Conservation (phyloP, 108 stramenopile genomes). For the Conticribra weissflogii region DNA sequence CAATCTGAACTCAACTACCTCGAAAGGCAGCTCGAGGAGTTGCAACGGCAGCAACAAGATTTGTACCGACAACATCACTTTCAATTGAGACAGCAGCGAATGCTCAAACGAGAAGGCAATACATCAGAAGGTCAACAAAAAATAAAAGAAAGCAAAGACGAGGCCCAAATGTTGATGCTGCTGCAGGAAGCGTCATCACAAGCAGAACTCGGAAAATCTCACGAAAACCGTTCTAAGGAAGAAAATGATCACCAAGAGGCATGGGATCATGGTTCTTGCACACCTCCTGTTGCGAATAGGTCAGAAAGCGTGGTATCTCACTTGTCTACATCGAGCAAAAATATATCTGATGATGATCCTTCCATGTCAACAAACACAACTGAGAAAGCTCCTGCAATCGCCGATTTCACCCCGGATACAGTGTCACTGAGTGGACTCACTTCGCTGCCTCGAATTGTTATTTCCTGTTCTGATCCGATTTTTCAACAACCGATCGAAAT, state of each 20-base stretch:
- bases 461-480: not conserved
- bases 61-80: not conserved
- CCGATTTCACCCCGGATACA: constrained; percentile 5
- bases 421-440: not conserved
- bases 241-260: not conserved
- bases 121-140: not conserved
- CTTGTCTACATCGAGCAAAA: not conserved
- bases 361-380: not conserved
- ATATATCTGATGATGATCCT: not conserved
- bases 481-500: not conserved
- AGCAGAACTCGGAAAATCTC: not conserved
- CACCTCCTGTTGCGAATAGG: not conserved
- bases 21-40: not conserved
- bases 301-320: not conserved
- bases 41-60: constrained; percentile 9
- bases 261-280: not conserved
- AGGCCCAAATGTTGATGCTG: not conserved
- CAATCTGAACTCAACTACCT: not conserved
- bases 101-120: not conserved
- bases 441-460: not conserved
- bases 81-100: not conserved
- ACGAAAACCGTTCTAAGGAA: not conserved
- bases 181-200: not conserved
- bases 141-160: not conserved
- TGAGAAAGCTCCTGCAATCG: not conserved